Evolutionary conservation across 129 eudicot species (phyloP).

Genomic region (Chrysanthemum seticuspe): DNA sequence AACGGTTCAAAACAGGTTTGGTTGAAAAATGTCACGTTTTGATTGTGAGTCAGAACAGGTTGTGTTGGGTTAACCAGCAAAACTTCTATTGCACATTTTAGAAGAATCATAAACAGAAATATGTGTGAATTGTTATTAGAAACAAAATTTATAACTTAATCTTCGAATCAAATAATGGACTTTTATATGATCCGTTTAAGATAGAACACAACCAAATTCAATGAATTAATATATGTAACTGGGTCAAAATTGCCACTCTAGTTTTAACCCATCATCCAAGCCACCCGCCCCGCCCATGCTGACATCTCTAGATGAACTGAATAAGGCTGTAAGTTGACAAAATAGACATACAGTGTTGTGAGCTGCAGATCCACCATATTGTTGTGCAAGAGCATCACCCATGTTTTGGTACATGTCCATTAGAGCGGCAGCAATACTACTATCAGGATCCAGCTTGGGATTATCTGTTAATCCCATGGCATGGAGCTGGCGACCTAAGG

Average conservation of each 20-base stretch:
- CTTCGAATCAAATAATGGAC: no score
- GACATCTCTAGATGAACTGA: not conserved
- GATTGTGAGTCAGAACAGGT: no score
- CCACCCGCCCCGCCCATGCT: not conserved
- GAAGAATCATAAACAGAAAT: no score
- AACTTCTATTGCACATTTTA: no score
- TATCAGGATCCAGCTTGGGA: constrained; percentile 84
- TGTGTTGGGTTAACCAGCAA: no score
- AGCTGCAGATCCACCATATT: constrained; percentile 99
- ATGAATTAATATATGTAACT: no score
- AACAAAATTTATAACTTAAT: no score
- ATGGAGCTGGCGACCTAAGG: constrained; percentile 88
- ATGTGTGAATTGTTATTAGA: no score
- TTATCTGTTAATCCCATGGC: constrained; percentile 78
- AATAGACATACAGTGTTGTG: constrained; percentile 74
- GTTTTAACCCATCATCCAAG: not conserved
- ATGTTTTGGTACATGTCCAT: constrained; percentile 95
- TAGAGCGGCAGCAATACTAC: constrained; percentile 83
- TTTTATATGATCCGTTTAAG: no score
- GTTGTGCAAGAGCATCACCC: constrained; percentile 99
- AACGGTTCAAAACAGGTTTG: no score
- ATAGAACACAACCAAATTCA: no score
- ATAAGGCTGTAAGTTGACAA: not conserved
- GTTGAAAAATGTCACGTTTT: no score
- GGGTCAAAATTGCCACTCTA: not conserved